Conservation (phyloP, 352 stramenopile species). For the Phytophthora tentaculata region DNA sequence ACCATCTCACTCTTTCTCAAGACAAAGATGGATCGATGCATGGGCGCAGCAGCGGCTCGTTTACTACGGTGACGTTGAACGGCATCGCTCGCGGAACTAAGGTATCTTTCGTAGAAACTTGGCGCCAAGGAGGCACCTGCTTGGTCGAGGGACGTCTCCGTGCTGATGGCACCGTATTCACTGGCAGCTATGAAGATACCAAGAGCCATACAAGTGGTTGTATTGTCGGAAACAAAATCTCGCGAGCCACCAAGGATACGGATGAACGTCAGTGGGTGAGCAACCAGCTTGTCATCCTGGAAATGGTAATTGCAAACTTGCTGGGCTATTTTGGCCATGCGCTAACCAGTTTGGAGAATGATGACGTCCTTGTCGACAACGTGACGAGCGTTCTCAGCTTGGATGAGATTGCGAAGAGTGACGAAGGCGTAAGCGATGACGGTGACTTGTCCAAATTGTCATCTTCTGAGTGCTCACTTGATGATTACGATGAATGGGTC, state of each 20-base stretch:
- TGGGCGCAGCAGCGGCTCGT: constrained; percentile 80
- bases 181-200: constrained; percentile 85
- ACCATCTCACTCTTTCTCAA: constrained; percentile 82
- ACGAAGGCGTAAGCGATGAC: constrained; percentile 37
- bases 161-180: constrained; percentile 75
- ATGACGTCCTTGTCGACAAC: constrained; percentile 69
- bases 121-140: constrained; percentile 88
- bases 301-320: constrained; percentile 82
- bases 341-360: constrained; percentile 62
- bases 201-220: constrained; percentile 88
- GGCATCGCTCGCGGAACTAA: constrained; percentile 79
- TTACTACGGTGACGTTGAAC: constrained; percentile 83
- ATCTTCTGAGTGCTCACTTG: constrained; percentile 66
- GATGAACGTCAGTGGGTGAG: constrained; percentile 37
- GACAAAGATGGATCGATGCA: constrained; percentile 62
- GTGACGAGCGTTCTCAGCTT: constrained; percentile 16
- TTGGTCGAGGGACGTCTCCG: constrained; percentile 81
- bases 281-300: constrained; percentile 72
- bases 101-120: constrained; percentile 87
- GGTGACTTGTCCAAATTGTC: constrained; percentile 48
- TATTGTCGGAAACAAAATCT: constrained; percentile 78
- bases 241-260: constrained; percentile 25
- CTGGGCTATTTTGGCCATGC: constrained; percentile 74
- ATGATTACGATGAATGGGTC: constrained; percentile 88
- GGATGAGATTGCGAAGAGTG: constrained; percentile 49